A percentile compares a stretch with the other conserved stretches of the same genome.
These are phyloP conservation scores for Trichaptum fuscoviolaceum DNA, from an alignment of 768 basidiomycete genomes.

Conservation along the genomic window DNA sequence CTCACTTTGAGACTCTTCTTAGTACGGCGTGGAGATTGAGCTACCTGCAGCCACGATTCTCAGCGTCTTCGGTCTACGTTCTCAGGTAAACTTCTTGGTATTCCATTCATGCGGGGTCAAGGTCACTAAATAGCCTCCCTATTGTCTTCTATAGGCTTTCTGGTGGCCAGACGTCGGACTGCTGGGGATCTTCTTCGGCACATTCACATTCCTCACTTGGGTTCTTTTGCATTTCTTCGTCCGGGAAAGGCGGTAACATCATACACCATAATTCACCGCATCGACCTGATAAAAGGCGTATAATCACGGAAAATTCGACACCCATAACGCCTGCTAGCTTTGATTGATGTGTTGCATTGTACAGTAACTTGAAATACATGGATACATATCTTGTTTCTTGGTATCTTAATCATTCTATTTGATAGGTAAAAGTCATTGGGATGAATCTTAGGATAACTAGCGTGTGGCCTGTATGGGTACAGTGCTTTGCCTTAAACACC, in stretches of 20 bases:
- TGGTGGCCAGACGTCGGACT: conserved; percentile 97
- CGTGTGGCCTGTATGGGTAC: too few relatives aligned
- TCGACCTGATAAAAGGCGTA: background rate
- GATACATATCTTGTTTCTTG: background rate
- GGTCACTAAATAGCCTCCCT: conserved; percentile 9
- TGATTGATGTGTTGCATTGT: background rate
- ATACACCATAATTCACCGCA: background rate
- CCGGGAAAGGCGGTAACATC: conserved; percentile 58
- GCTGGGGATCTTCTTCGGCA: conserved; percentile 79
- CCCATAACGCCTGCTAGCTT: background rate
- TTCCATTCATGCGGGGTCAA: background rate
- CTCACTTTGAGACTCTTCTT: conserved; percentile 12
- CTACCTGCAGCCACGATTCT: conserved; percentile 95
- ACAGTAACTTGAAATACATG: background rate
- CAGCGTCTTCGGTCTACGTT: conserved; percentile 87
- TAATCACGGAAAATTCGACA: background rate
- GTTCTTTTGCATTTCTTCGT: conserved; percentile 83
- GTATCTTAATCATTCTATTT: background rate
- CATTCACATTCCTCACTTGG: conserved; percentile 74
- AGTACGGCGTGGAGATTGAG: conserved; percentile 97
- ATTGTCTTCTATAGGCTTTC: conserved; percentile 56
- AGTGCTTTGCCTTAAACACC: background rate
- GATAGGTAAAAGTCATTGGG: too few relatives aligned
- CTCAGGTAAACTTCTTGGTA: conserved; percentile 52
- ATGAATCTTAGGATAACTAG: background rate